Conservation (phyloP, 768 basidiomycete genomes). For the Pleurotus eryngii region DNA sequence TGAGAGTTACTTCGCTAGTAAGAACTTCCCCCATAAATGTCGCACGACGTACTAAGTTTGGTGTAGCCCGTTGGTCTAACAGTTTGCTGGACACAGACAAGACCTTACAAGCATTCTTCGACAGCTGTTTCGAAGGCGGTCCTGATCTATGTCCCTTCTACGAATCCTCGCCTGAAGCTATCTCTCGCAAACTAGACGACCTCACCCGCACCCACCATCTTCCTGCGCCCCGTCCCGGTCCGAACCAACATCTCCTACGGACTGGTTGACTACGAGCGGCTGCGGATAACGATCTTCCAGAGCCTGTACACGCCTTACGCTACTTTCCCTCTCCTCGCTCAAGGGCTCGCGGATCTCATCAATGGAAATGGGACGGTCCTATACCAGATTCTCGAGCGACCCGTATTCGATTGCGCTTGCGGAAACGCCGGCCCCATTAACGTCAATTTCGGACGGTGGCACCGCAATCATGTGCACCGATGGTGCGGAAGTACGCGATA, state of each 20-base stretch:
- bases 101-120: slow-evolving; percentile 17
- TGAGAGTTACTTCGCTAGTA: slow-evolving; percentile 22
- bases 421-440: not conserved
- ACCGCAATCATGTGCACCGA: slow-evolving; percentile 17
- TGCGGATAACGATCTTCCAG: slow-evolving; percentile 15
- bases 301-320: slow-evolving; percentile 19
- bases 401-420: not conserved
- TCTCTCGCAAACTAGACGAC: slow-evolving; percentile 12
- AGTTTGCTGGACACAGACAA: slow-evolving; percentile 16
- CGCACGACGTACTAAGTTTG: not conserved
- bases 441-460: slow-evolving; percentile 7
- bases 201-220: slow-evolving; percentile 13
- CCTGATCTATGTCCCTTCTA: slow-evolving; percentile 18
- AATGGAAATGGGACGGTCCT: slow-evolving; percentile 18
- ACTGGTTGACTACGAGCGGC: slow-evolving; percentile 17
- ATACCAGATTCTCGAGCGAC: slow-evolving; percentile 5
- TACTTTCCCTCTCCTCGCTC: slow-evolving; percentile 12
- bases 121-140: slow-evolving; percentile 18
- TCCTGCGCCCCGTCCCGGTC: slow-evolving; percentile 16
- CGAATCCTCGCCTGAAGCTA: slow-evolving; percentile 12
- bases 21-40: not conserved
- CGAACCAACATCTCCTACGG: slow-evolving; percentile 13
- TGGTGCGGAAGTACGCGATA: slow-evolving; percentile 12
- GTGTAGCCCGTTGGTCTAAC: too few relatives aligned
- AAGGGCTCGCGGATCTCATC: slow-evolving; percentile 20